A percentile compares a stretch with the other conserved stretches of the same genome.
phyloP scores from a whole-genome alignment of 1,284 basidiomycete genomes.

The Xerocomus minutiporus region DNA sequence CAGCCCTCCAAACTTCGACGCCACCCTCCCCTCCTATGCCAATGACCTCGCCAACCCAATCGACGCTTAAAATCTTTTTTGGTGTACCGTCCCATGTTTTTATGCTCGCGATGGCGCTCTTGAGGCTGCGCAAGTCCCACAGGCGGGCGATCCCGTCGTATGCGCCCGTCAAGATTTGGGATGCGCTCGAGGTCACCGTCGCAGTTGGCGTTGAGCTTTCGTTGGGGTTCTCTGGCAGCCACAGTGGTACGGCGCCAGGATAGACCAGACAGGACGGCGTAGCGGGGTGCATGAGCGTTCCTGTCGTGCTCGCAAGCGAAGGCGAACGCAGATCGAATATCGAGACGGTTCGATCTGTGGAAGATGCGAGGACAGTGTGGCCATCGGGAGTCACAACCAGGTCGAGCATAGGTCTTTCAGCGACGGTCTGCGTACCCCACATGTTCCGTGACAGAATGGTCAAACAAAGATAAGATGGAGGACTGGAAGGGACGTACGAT shows the following conservation, averaged over 20 bases:
- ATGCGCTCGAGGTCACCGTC: not conserved
- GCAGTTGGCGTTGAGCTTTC: not conserved
- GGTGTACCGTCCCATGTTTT: slow-evolving; percentile 48
- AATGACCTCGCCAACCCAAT: slow-evolving; percentile 62
- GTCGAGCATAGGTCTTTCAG: slow-evolving; percentile 69
- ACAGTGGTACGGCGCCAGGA: slow-evolving; percentile 24
- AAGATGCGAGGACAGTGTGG: slow-evolving; percentile 50
- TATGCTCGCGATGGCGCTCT: slow-evolving; percentile 64
- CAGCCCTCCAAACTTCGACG: not conserved
- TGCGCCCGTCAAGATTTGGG: slow-evolving; percentile 72
- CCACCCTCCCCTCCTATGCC: not conserved
- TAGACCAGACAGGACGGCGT: slow-evolving; percentile 71
- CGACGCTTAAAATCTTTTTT: slow-evolving; percentile 67
- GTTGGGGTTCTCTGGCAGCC: slow-evolving; percentile 9
- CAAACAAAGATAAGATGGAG: not conserved
- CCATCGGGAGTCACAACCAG: slow-evolving; percentile 44
- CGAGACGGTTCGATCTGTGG: slow-evolving; percentile 65
- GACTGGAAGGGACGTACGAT: slow-evolving; percentile 33
- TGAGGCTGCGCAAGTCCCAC: slow-evolving; percentile 80
- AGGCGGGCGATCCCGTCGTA: slow-evolving; percentile 81
- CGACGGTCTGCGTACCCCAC: slow-evolving; percentile 43
- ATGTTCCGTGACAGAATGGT: too few relatives aligned
- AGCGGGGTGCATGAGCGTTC: slow-evolving; percentile 61
- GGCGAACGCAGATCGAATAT: slow-evolving; percentile 60
- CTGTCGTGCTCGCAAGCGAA: slow-evolving; percentile 41